These are phyloP conservation scores for Geotrichum europaeum DNA, from an alignment of 1,139 yeast genomes.

Conservation along the genomic window DNA sequence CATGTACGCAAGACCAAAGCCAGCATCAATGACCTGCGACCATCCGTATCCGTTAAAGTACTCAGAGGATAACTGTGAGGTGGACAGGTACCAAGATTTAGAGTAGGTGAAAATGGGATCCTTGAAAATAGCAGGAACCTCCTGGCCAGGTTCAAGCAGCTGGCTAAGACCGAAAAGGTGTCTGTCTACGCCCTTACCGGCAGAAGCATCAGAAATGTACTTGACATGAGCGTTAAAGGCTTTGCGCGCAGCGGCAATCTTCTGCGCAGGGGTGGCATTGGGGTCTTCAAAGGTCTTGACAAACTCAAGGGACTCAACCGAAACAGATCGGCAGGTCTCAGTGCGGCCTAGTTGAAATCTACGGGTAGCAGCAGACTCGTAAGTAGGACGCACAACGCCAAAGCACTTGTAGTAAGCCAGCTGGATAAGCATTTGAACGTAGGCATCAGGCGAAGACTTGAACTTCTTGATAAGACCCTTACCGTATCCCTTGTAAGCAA, in stretches of 20 bases:
- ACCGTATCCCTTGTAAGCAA: constrained; percentile 39
- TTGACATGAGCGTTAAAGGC: constrained; percentile 73
- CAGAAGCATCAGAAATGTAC: constrained; percentile 72
- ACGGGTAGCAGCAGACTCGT: constrained; percentile 94
- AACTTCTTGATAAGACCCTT: constrained; percentile 68
- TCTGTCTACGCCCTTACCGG: constrained; percentile 89
- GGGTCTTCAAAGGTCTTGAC: constrained; percentile 71
- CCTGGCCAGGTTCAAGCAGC: constrained; percentile 55
- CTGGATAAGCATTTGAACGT: constrained; percentile 72
- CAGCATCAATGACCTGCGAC: constrained; percentile 92
- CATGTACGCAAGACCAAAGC: constrained; percentile 92
- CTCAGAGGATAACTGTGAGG: constrained; percentile 88
- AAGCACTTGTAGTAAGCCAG: constrained; percentile 76
- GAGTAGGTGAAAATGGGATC: constrained; percentile 77
- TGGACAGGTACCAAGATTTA: constrained; percentile 79
- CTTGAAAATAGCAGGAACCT: constrained; percentile 61
- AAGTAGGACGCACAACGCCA: constrained; percentile 82
- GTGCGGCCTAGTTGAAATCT: constrained; percentile 87
- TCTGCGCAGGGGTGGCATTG: constrained; percentile 49
- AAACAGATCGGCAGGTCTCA: constrained; percentile 89
- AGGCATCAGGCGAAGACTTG: constrained; percentile 76
- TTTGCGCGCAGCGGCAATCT: constrained; percentile 60
- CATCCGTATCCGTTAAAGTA: constrained; percentile 91
- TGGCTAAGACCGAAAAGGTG: constrained; percentile 86
- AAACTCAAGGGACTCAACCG: constrained; percentile 63